Percentiles rank a stretch among this genome's conserved stretches.
These are phyloP conservation scores for Hypomyces perniciosus DNA, from an alignment of 2,329 filamentous ascomycete genomes.

Conservation along the genomic window DNA sequence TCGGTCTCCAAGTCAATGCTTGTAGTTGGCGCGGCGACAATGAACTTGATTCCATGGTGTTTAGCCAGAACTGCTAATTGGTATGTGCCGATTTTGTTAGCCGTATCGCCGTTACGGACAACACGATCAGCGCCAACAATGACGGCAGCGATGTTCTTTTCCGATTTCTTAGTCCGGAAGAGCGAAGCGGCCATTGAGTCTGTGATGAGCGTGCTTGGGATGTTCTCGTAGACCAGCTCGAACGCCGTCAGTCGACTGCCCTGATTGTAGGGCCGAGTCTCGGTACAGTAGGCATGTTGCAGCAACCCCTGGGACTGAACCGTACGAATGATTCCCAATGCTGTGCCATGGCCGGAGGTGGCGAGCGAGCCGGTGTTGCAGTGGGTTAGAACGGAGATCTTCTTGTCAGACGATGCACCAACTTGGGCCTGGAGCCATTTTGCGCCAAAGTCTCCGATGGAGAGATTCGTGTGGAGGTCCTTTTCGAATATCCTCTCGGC, in stretches of 20 bases:
- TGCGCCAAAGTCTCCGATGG: conserved; percentile 77
- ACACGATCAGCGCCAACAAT: conserved; percentile 94
- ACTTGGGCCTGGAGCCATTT: conserved; percentile 69
- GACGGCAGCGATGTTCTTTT: conserved; percentile 71
- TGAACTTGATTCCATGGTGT: conserved; percentile 84
- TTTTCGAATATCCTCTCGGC: conserved; percentile 83
- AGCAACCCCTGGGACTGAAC: conserved; percentile 62
- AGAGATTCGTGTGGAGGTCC: conserved; percentile 80
- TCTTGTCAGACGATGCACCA: conserved; percentile 39
- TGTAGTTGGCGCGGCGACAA: conserved; percentile 90
- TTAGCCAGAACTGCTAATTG: conserved; percentile 83
- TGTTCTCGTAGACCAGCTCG: conserved; percentile 89
- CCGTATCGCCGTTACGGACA: conserved; percentile 92
- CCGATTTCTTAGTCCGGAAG: conserved; percentile 56
- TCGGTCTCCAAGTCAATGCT: conserved; percentile 82
- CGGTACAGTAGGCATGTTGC: conserved; percentile 86
- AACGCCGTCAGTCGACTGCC: conserved; percentile 91
- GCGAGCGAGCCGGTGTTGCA: conserved; percentile 97
- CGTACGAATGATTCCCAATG: conserved; percentile 86
- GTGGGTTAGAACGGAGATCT: conserved; percentile 83
- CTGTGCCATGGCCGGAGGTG: conserved; percentile 96
- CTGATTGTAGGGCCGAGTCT: conserved; percentile 97
- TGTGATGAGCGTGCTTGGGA: conserved; percentile 86
- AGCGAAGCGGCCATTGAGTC: conserved; percentile 95
- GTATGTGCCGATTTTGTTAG: conserved; percentile 98